These are phyloP conservation scores for Crithidia acanthocephali DNA, from an alignment of 208 protist species.

Conservation along the genomic window DNA sequence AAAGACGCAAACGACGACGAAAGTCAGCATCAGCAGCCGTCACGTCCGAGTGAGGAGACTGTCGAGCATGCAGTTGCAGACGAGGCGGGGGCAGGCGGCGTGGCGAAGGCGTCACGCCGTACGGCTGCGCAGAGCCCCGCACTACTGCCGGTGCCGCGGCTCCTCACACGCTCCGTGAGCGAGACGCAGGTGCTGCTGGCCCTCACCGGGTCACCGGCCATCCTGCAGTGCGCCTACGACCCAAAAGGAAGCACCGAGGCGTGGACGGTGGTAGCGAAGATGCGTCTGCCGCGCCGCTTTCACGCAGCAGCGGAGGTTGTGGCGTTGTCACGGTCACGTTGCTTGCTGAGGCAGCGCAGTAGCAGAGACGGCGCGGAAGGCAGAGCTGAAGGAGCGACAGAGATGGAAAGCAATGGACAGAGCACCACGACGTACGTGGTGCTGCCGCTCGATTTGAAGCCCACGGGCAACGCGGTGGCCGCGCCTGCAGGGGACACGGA, in stretches of 20 bases:
- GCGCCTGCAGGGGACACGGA: background rate
- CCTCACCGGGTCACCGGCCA: conserved; percentile 24
- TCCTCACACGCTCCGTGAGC: conserved; percentile 21
- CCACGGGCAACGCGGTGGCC: conserved; percentile 2
- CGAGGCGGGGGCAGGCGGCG: background rate
- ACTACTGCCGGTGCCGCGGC: background rate
- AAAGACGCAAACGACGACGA: background rate
- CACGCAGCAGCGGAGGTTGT: conserved; percentile 21
- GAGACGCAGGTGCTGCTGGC: conserved; percentile 41
- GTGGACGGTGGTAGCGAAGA: conserved; percentile 28
- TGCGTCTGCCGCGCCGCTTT: conserved; percentile 24
- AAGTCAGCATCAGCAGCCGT: background rate
- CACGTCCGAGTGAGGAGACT: background rate
- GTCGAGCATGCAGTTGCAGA: background rate
- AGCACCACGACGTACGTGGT: conserved; percentile 11
- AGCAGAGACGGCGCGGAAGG: background rate
- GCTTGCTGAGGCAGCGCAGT: conserved; percentile 15
- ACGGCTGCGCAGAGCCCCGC: background rate
- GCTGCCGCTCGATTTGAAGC: conserved; percentile 32
- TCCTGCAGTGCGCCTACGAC: conserved; percentile 38
- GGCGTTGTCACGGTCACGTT: conserved; percentile 12
- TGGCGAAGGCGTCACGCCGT: background rate
- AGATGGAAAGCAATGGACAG: no score
- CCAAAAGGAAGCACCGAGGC: conserved; percentile 10
- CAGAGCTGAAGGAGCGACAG: background rate